Evolutionary conservation across 2,329 filamentous ascomycete genomes (phyloP).

Genomic region (Sordariomycetes sp.): DNA sequence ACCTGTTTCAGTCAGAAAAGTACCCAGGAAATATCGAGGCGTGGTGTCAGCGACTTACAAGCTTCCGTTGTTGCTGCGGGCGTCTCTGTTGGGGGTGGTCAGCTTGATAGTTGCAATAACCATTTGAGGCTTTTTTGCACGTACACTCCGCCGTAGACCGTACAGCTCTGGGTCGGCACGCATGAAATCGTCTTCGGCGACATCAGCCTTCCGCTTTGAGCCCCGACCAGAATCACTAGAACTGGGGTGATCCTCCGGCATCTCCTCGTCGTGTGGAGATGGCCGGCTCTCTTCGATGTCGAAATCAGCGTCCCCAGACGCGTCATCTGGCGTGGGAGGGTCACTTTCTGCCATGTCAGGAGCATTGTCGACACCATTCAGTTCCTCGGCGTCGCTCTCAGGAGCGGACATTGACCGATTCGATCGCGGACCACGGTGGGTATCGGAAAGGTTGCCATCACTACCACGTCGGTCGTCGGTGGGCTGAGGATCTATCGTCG

Average conservation of each 20-base stretch:
- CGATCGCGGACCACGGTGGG: constrained; percentile 47
- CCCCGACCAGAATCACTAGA: constrained; percentile 63
- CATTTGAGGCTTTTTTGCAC: constrained; percentile 1
- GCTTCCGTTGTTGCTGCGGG: constrained; percentile 46
- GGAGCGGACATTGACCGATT: constrained; percentile 33
- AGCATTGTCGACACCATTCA: constrained; percentile 28
- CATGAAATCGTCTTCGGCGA: constrained; percentile 75
- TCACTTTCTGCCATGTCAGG: constrained; percentile 33
- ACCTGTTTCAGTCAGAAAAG: constrained; percentile 21
- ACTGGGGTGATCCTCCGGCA: constrained; percentile 49
- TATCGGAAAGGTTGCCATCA: constrained; percentile 72
- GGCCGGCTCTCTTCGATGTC: constrained; percentile 55
- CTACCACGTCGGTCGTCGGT: constrained; percentile 21
- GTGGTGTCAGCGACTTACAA: constrained; percentile 42
- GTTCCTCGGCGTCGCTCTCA: constrained; percentile 29
- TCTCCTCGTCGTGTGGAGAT: constrained; percentile 33
- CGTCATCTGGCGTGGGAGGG: constrained; percentile 42
- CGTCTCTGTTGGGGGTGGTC: constrained; percentile 36
- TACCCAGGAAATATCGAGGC: not conserved
- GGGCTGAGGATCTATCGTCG: too few relatives aligned
- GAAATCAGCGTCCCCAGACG: constrained; percentile 65
- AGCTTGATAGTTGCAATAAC: constrained; percentile 10
- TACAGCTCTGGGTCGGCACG: constrained; percentile 90
- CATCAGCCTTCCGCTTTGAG: constrained; percentile 61
- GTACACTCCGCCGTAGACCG: constrained; percentile 81